Evolutionary conservation across 2,329 filamentous ascomycete genomes (phyloP).

Genomic region (Graphilbum ipis-grandicollis): DNA sequence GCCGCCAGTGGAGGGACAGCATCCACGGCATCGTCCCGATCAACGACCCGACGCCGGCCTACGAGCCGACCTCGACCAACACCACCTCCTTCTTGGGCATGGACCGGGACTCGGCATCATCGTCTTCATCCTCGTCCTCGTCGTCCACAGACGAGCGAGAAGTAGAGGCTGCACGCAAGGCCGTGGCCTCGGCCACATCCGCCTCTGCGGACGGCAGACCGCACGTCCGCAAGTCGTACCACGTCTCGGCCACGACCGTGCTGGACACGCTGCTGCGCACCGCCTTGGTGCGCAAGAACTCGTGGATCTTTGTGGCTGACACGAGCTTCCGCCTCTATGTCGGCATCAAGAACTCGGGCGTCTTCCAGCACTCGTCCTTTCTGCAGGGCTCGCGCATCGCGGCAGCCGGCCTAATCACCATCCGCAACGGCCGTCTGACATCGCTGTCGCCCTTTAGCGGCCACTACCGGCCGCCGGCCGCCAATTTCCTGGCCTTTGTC

Average conservation of each 20-base stretch:
- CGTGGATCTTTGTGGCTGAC: constrained; percentile 88
- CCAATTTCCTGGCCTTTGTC: constrained; percentile 72
- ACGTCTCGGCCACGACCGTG: constrained; percentile 51
- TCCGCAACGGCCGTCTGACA: constrained; percentile 63
- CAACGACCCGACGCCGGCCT: constrained; percentile 42
- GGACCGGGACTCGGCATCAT: background rate
- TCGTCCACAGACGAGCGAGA: background rate
- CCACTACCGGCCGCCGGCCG: constrained; percentile 70
- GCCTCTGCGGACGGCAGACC: constrained; percentile 2
- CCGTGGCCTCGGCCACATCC: constrained; percentile 7
- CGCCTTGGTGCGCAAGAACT: constrained; percentile 68
- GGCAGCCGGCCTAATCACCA: constrained; percentile 69
- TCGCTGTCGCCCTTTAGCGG: constrained; percentile 57
- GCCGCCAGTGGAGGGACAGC: constrained; percentile 59
- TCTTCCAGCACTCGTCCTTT: constrained; percentile 85
- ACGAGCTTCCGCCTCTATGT: constrained; percentile 74
- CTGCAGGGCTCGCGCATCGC: constrained; percentile 67
- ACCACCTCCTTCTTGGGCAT: background rate
- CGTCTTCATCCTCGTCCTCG: background rate
- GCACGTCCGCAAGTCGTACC: constrained; percentile 33
- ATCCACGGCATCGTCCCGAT: constrained; percentile 53
- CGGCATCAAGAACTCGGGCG: constrained; percentile 74
- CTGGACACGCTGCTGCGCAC: constrained; percentile 66
- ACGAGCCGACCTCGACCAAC: constrained; percentile 18
- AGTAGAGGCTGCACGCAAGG: constrained; percentile 9